These are phyloP conservation scores for Thinopyrum obtusiflorum DNA, from an alignment of 202 grass and related monocot species.

Conservation along the genomic window DNA sequence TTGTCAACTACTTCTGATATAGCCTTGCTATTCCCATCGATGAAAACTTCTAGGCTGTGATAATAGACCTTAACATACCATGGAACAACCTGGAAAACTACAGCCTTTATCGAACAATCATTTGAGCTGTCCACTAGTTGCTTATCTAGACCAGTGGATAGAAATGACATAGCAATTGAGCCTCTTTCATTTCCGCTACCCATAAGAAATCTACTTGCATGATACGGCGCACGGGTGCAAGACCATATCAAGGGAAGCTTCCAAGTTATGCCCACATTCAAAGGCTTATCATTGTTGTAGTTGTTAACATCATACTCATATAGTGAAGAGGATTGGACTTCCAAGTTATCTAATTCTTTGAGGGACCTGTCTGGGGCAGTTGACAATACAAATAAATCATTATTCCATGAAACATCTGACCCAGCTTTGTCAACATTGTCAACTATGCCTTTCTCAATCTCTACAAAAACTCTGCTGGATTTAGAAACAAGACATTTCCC, in stretches of 20 bases:
- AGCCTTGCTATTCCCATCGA: slow-evolving; percentile 69
- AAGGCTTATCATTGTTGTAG: slow-evolving; percentile 56
- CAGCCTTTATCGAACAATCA: slow-evolving; percentile 60
- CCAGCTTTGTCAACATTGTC: slow-evolving; percentile 35
- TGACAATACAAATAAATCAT: slow-evolving; percentile 61
- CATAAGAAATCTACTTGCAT: slow-evolving; percentile 86
- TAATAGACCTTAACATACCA: slow-evolving; percentile 99
- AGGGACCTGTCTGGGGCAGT: slow-evolving; percentile 56
- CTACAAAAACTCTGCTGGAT: slow-evolving; percentile 76
- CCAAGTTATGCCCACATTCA: slow-evolving; percentile 87
- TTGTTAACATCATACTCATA: slow-evolving; percentile 76
- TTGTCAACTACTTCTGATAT: slow-evolving; percentile 72
- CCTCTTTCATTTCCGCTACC: slow-evolving; percentile 95
- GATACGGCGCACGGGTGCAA: slow-evolving; percentile 61
- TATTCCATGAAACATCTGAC: slow-evolving; percentile 44
- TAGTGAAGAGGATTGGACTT: slow-evolving; percentile 44
- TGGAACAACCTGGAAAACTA: slow-evolving; percentile 91
- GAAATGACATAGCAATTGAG: slow-evolving; percentile 88
- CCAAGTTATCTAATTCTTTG: slow-evolving; percentile 49
- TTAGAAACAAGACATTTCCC: slow-evolving; percentile 74
- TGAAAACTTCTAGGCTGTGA: slow-evolving; percentile 79
- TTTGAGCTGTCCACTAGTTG: slow-evolving; percentile 44
- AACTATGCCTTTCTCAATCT: slow-evolving; percentile 61
- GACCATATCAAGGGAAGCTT: slow-evolving; percentile 67
- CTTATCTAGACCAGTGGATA: slow-evolving; percentile 50